Percentiles rank a stretch among this genome's conserved stretches.
Evolutionary conservation across 805 yeast species (phyloP).

Genomic region (Schwanniomyces polymorphus): DNA sequence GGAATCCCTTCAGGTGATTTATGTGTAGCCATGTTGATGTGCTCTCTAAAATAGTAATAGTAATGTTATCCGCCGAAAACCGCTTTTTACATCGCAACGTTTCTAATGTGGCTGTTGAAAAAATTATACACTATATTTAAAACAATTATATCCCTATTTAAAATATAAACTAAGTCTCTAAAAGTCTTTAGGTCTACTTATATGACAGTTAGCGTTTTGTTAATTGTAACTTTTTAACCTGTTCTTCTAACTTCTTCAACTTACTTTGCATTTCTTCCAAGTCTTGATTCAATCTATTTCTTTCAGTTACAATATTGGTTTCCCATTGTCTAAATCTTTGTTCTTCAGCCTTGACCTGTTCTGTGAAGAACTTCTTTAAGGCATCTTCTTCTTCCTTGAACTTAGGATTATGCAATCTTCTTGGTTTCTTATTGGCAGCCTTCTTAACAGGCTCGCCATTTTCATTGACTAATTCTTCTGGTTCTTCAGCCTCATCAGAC

Average conservation of each 20-base stretch:
- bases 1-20: background rate
- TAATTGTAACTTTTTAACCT: slow-evolving; percentile 59
- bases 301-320: slow-evolving; percentile 90
- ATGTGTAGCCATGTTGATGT: background rate
- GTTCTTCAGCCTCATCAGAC: slow-evolving; percentile 30
- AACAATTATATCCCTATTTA: background rate
- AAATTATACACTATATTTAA: background rate
- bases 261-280: slow-evolving; percentile 84
- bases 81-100: background rate
- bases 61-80: slow-evolving; percentile 1
- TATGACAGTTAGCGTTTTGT: slow-evolving; percentile 21
- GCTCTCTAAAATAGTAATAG: background rate
- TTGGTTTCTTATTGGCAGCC: slow-evolving; percentile 42
- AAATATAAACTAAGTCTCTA: background rate
- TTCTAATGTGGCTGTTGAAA: background rate
- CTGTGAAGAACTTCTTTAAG: slow-evolving; percentile 90
- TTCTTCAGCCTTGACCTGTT: slow-evolving; percentile 93
- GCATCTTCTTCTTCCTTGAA: slow-evolving; percentile 96
- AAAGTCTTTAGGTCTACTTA: no score
- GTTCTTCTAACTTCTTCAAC: slow-evolving; percentile 72
- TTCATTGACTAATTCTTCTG: slow-evolving; percentile 25
- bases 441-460: slow-evolving; percentile 32
- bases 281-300: slow-evolving; percentile 91
- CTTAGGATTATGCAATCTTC: slow-evolving; percentile 77
- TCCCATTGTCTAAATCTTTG: slow-evolving; percentile 99